Conservation (phyloP, 2,329 filamentous ascomycete species). For the Aspergillus sp. region DNA sequence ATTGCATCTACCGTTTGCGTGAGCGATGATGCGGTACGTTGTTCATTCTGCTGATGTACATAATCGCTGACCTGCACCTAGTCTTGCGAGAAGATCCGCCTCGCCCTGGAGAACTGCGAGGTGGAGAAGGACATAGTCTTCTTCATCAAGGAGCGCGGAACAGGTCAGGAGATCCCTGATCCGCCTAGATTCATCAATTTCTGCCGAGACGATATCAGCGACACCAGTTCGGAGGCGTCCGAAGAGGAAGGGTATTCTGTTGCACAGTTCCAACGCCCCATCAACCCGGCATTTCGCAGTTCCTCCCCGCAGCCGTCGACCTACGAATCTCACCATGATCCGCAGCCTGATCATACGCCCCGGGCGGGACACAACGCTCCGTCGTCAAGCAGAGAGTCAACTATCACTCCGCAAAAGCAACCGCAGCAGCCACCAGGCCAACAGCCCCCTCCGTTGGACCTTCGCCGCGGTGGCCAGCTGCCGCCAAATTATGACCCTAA, state of each 20-base stretch:
- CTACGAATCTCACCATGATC: conserved; percentile 85
- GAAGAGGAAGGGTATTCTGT: conserved; percentile 96
- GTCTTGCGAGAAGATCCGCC: conserved; percentile 89
- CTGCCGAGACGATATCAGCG: conserved; percentile 67
- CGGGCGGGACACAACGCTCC: conserved; percentile 55
- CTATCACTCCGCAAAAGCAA: conserved; percentile 45
- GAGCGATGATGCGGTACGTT: conserved; percentile 69
- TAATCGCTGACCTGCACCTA: conserved; percentile 17
- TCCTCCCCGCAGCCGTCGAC: conserved; percentile 92
- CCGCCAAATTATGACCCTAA: conserved; percentile 44
- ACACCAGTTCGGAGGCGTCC: conserved; percentile 70
- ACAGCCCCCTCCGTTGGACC: conserved; percentile 29
- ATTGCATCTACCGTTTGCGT: conserved; percentile 96
- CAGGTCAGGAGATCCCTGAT: conserved; percentile 94
- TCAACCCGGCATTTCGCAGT: conserved; percentile 91
- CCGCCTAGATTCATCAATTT: conserved; percentile 98
- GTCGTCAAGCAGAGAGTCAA: conserved; percentile 43
- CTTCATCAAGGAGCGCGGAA: conserved; percentile 84
- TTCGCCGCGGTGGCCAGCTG: conserved; percentile 30
- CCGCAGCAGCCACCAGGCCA: conserved; percentile 16
- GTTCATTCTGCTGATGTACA: neutral
- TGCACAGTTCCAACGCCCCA: conserved; percentile 87
- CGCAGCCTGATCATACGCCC: conserved; percentile 61
- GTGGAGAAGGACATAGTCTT: conserved; percentile 86
- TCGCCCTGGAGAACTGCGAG: conserved; percentile 89